Evolutionary conservation across 2,329 filamentous ascomycete species (phyloP).

Genomic region (Ophiocordyceps camponoti-leonardi): DNA sequence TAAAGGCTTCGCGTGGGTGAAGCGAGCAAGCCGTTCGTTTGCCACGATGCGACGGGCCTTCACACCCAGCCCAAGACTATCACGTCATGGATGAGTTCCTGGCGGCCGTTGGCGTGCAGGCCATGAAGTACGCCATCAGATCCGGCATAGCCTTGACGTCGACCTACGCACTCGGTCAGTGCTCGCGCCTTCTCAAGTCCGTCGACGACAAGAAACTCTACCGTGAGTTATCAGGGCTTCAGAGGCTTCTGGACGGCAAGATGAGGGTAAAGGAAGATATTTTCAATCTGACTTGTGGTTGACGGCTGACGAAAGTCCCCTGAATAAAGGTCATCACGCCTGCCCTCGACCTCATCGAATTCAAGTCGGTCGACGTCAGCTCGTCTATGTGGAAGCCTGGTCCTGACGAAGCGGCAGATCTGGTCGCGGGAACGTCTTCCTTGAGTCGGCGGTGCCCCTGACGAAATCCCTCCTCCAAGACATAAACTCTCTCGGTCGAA

Average conservation of each 20-base stretch:
- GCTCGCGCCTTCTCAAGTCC: slow-evolving; percentile 58
- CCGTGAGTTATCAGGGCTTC: slow-evolving; percentile 50
- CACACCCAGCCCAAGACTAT: background rate
- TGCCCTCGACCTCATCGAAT: slow-evolving; percentile 79
- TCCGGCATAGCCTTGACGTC: slow-evolving; percentile 77
- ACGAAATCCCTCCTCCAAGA: slow-evolving; percentile 72
- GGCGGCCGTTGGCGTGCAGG: slow-evolving; percentile 41
- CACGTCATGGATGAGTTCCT: slow-evolving; percentile 53
- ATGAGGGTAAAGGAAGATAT: slow-evolving; percentile 53
- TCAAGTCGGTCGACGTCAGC: slow-evolving; percentile 42
- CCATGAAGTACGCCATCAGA: slow-evolving; percentile 81
- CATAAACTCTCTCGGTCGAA: slow-evolving; percentile 62
- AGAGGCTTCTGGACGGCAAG: slow-evolving; percentile 64
- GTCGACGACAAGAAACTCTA: slow-evolving; percentile 55
- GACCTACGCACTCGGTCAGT: slow-evolving; percentile 70
- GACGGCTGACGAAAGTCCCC: background rate
- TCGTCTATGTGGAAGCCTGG: background rate
- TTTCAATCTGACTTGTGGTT: background rate
- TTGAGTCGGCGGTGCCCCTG: slow-evolving; percentile 71
- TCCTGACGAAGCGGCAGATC: slow-evolving; percentile 18
- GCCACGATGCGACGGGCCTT: background rate
- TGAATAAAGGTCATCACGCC: slow-evolving; percentile 59
- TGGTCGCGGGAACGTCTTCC: slow-evolving; percentile 34
- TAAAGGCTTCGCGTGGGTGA: background rate
- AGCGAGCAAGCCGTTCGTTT: background rate